Percentiles rank a stretch among this genome's conserved stretches.
Conservation (phyloP, 768 basidiomycete species). For the Tylopilus rubrobrunneus region DNA sequence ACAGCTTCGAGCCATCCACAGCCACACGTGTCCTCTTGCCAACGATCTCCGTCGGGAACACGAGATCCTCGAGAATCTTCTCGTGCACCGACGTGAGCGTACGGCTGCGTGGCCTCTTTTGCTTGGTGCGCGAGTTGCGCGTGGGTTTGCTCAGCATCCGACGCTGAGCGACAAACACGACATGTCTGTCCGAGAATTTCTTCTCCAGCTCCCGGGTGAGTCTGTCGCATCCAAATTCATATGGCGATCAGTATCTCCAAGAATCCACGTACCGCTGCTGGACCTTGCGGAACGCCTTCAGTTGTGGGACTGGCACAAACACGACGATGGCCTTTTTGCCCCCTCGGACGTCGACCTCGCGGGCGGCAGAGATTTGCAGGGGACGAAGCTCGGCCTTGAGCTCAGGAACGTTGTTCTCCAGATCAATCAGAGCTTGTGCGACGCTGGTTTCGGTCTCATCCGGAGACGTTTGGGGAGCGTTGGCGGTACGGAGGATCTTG, state of each 20-base stretch:
- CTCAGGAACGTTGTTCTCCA: conserved; percentile 97
- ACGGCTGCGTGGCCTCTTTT: conserved; percentile 95
- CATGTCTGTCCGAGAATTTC: conserved; percentile 99
- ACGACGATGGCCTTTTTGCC: conserved; percentile 99
- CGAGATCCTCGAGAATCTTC: conserved; percentile 97
- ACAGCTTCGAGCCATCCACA: conserved; percentile 90
- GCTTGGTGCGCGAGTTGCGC: conserved; percentile 85
- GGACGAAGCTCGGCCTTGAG: conserved; percentile 94
- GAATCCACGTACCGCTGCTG: conserved; percentile 71
- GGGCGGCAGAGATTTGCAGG: conserved; percentile 96
- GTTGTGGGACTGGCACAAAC: conserved; percentile 95
- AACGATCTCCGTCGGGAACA: conserved; percentile 98
- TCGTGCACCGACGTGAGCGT: conserved; percentile 98
- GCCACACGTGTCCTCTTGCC: conserved; percentile 96
- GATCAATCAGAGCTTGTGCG: conserved; percentile 94
- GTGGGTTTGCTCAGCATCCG: conserved; percentile 97
- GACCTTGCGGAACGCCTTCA: conserved; percentile 98
- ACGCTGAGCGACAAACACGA: conserved; percentile 98
- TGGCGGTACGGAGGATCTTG: conserved; percentile 96
- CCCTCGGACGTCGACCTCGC: conserved; percentile 98
- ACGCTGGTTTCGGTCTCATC: conserved; percentile 89
- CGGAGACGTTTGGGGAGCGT: conserved; percentile 85
- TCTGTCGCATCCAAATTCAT: conserved; percentile 40
- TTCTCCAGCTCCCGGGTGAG: conserved; percentile 99
- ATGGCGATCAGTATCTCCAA: neutral